Evolutionary conservation across 225 moss, liverwort and hornwort genomes (phyloP).

Genomic region (Antitrichia curtipendula): DNA sequence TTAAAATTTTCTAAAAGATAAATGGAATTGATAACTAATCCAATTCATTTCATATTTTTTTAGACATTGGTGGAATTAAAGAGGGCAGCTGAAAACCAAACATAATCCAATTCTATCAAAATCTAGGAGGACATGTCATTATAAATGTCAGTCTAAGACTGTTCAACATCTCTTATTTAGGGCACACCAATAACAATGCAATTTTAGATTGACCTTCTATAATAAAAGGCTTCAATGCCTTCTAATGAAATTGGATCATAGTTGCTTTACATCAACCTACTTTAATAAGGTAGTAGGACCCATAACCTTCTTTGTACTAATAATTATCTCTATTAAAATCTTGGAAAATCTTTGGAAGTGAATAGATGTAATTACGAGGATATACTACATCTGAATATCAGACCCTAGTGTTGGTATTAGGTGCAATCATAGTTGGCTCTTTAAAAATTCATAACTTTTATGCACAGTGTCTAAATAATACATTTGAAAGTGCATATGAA

Average conservation of each 20-base stretch:
- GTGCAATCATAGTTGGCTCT: no score
- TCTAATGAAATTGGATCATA: background rate
- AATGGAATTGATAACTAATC: background rate
- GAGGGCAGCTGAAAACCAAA: fast-evolving
- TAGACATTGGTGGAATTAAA: background rate
- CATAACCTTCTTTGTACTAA: no score
- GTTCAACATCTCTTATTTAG: background rate
- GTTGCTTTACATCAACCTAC: background rate
- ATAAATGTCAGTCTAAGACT: background rate
- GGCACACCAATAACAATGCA: background rate
- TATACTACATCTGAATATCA: no score
- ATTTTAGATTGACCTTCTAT: background rate
- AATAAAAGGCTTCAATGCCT: background rate
- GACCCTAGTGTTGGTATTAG: no score
- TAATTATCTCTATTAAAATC: no score
- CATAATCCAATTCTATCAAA: background rate
- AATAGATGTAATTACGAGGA: no score
- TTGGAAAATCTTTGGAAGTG: no score
- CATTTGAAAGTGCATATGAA: no score
- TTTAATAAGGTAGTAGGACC: no score
- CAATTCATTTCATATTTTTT: background rate
- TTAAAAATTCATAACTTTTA: no score
- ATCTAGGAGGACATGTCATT: background rate
- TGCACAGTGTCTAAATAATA: no score
- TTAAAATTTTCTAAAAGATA: background rate